A percentile compares a stretch with the other conserved stretches of the same genome.
phyloP scores from a whole-genome alignment of 495 filamentous ascomycete genomes.

The Penicillium antarcticum region DNA sequence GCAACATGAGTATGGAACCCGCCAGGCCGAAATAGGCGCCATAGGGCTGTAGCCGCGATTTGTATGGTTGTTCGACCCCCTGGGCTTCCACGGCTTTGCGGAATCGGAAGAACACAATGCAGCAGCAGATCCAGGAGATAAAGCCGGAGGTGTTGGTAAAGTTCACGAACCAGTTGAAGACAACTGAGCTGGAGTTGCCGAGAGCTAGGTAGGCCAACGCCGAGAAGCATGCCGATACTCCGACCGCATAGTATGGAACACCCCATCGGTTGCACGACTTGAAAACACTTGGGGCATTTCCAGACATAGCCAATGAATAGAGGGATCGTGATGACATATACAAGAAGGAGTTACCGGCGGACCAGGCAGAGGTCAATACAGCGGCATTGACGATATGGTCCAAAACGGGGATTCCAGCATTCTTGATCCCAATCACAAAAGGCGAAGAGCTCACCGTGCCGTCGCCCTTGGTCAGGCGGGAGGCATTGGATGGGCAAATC shows the following conservation, averaged over 20 bases:
- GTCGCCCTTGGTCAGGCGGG: constrained; percentile 48
- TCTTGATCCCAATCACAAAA: constrained; percentile 57
- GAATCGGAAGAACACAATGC: constrained; percentile 60
- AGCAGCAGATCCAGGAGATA: constrained; percentile 60
- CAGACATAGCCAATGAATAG: constrained; percentile 52
- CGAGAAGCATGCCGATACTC: constrained; percentile 30
- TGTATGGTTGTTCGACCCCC: constrained; percentile 52
- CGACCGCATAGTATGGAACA: constrained; percentile 46
- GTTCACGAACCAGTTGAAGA: constrained; percentile 58
- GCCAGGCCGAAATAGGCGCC: constrained; percentile 47
- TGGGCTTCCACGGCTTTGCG: constrained; percentile 50
- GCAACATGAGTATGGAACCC: constrained; percentile 46
- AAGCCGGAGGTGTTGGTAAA: constrained; percentile 58
- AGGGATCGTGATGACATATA: constrained; percentile 75
- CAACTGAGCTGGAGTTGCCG: constrained; percentile 28
- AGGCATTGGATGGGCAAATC: constrained; percentile 50
- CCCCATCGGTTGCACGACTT: constrained; percentile 46
- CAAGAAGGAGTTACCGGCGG: constrained; percentile 74
- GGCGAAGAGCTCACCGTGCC: constrained; percentile 50
- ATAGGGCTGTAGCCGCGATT: constrained; percentile 50
- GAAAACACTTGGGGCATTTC: constrained; percentile 47
- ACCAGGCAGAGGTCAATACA: constrained; percentile 67
- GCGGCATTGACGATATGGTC: constrained; percentile 76
- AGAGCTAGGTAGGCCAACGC: constrained; percentile 37
- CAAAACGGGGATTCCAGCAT: constrained; percentile 63